Conservation (phyloP, 164 flowering plant species). For the Tetracentron sinense region DNA sequence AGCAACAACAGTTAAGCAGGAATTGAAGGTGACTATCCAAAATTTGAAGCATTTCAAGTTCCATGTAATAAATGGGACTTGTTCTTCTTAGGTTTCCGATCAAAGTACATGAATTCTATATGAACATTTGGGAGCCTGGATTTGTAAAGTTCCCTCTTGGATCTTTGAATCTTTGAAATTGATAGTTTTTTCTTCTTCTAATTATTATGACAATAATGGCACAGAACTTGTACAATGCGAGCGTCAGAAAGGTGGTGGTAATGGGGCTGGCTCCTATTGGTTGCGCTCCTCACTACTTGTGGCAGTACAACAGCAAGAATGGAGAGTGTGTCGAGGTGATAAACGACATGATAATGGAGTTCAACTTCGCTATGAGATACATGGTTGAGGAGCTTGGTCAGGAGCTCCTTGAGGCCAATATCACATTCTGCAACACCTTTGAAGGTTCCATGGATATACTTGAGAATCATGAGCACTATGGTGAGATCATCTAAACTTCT, state of each 20-base stretch:
- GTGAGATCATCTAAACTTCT: constrained; percentile 30
- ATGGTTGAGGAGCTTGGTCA: constrained; percentile 50
- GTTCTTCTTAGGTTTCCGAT: background rate
- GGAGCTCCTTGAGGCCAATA: constrained; percentile 51
- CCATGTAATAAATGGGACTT: background rate
- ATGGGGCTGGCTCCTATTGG: constrained; percentile 90
- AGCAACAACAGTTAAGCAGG: constrained; percentile 46
- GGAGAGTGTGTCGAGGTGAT: constrained; percentile 67
- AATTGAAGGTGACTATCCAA: constrained; percentile 50
- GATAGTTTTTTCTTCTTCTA: too few species aligned
- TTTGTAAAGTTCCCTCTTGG: background rate
- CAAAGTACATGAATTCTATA: background rate
- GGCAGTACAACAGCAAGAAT: constrained; percentile 46
- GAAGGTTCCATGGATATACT: constrained; percentile 79
- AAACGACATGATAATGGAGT: constrained; percentile 71
- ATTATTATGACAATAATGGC: background rate
- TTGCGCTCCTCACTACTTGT: constrained; percentile 85
- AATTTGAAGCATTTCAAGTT: background rate
- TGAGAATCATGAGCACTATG: constrained; percentile 49
- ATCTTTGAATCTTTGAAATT: background rate
- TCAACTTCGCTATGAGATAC: constrained; percentile 72
- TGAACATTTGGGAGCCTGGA: background rate
- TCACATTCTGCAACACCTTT: constrained; percentile 73
- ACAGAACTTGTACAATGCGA: constrained; percentile 66
- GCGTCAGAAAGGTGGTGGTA: constrained; percentile 62